Evolutionary conservation across 2,329 filamentous ascomycete species (phyloP).

Genomic region (Xylaria polymorpha): DNA sequence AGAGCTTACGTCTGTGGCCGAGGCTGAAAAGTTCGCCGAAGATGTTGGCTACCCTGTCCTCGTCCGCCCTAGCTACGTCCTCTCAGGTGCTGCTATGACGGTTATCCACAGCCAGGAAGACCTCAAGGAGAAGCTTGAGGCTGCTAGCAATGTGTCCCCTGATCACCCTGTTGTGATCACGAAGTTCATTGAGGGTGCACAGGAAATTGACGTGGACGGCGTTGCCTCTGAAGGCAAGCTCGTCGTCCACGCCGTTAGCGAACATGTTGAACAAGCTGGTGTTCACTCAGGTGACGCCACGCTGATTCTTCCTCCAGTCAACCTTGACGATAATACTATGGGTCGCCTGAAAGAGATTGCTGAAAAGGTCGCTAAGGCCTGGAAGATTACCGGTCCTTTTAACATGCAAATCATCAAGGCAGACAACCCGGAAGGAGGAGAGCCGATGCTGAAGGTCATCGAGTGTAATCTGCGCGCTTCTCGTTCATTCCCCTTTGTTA

Average conservation of each 20-base stretch:
- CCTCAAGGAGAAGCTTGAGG: slow-evolving; percentile 93
- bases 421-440: slow-evolving; percentile 77
- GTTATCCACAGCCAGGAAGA: slow-evolving; percentile 90
- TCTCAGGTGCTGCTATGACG: slow-evolving; percentile 98
- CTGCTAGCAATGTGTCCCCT: slow-evolving; percentile 88
- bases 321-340: slow-evolving; percentile 81
- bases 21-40: slow-evolving; percentile 87
- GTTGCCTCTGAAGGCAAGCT: slow-evolving; percentile 89
- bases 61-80: slow-evolving; percentile 93
- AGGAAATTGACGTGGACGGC: slow-evolving; percentile 96
- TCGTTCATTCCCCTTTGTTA: slow-evolving; percentile 97
- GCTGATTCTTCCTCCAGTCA: slow-evolving; percentile 86
- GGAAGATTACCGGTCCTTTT: slow-evolving; percentile 97
- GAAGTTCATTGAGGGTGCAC: slow-evolving; percentile 96
- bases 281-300: slow-evolving; percentile 98
- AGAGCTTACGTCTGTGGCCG: slow-evolving; percentile 89
- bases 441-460: slow-evolving; percentile 89
- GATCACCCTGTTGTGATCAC: slow-evolving; percentile 98
- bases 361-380: slow-evolving; percentile 94
- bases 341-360: slow-evolving; percentile 94
- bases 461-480: slow-evolving; percentile 98
- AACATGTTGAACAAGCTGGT: slow-evolving; percentile 97
- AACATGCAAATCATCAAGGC: slow-evolving; percentile 99
- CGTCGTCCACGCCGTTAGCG: slow-evolving; percentile 89
- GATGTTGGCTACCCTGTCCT: slow-evolving; percentile 93